Evolutionary conservation across 1,139 yeast genomes (phyloP).

Genomic region (Diutina catenulata): DNA sequence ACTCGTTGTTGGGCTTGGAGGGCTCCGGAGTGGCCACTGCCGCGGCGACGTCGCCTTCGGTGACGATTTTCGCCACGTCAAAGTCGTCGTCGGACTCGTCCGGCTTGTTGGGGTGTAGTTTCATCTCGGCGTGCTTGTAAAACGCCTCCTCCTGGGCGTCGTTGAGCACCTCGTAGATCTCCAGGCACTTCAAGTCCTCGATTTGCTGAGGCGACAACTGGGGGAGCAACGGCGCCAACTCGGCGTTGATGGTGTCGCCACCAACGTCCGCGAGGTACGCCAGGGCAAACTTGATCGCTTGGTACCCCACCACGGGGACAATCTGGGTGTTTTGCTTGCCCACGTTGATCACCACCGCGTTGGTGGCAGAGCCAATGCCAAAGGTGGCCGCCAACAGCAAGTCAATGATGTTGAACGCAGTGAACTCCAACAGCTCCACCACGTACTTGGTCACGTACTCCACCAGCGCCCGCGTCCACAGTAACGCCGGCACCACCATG

Average conservation of each 20-base stretch:
- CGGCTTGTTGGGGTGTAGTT: constrained; percentile 17
- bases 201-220: constrained; percentile 45
- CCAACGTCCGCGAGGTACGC: constrained; percentile 39
- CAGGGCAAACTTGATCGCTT: constrained; percentile 44
- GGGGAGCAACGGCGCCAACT: constrained; percentile 44
- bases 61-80: constrained; percentile 84
- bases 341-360: constrained; percentile 62
- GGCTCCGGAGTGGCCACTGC: constrained; percentile 25
- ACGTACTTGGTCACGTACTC: constrained; percentile 66
- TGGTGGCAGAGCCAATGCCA: constrained; percentile 50
- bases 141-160: constrained; percentile 45
- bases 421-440: constrained; percentile 61
- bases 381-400: constrained; percentile 60
- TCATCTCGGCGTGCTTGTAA: constrained; percentile 42
- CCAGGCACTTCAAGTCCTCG: constrained; percentile 63
- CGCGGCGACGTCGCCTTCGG: constrained; percentile 62
- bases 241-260: constrained; percentile 48
- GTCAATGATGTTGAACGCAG: constrained; percentile 65
- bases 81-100: constrained; percentile 59
- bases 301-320: constrained; percentile 66
- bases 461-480: constrained; percentile 58
- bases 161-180: constrained; percentile 62
- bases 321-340: constrained; percentile 71
- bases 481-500: constrained; percentile 48
- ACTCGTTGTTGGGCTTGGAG: constrained; percentile 40